Percentiles rank a stretch among this genome's conserved stretches.
Conservation (phyloP, 2,329 filamentous ascomycete species). For the Beauveria bassiana region DNA sequence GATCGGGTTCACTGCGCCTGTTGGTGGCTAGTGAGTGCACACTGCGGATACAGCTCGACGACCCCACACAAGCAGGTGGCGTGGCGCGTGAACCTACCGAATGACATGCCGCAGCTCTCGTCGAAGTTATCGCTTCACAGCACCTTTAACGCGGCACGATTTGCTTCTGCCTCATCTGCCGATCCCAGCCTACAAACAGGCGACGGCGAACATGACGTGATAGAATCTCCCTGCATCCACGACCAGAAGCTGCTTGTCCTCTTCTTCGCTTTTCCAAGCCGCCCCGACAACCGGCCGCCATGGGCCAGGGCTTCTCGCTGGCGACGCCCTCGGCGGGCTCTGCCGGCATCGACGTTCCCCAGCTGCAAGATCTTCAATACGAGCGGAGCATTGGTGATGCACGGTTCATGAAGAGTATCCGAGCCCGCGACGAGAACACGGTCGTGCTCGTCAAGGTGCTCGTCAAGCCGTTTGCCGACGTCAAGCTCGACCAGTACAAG, state of each 20-base stretch:
- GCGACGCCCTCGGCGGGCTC: conserved; percentile 86
- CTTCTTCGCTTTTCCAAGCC: not conserved
- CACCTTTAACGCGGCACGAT: not conserved
- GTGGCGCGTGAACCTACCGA: not conserved
- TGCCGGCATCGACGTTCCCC: conserved; percentile 87
- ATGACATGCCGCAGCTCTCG: conserved; percentile 1
- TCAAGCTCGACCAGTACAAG: conserved; percentile 74
- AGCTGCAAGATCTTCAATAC: conserved; percentile 83
- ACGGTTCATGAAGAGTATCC: conserved; percentile 93
- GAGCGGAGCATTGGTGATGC: conserved; percentile 88
- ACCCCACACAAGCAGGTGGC: not conserved
- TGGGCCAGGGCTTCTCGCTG: conserved; percentile 96
- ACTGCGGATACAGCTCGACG: not conserved
- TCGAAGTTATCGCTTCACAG: not conserved
- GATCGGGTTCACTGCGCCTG: not conserved
- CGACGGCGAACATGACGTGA: not conserved
- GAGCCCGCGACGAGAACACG: conserved; percentile 82
- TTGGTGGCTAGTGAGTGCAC: not conserved
- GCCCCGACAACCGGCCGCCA: conserved; percentile 28
- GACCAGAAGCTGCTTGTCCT: not conserved
- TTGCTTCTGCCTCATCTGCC: not conserved
- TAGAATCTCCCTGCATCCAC: not conserved
- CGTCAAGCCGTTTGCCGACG: conserved; percentile 80
- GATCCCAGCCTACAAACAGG: not conserved
- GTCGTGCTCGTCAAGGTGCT: conserved; percentile 91